Evolutionary conservation across 345 rosid genomes (phyloP).

Genomic region (Eucalyptus dawsonii): DNA sequence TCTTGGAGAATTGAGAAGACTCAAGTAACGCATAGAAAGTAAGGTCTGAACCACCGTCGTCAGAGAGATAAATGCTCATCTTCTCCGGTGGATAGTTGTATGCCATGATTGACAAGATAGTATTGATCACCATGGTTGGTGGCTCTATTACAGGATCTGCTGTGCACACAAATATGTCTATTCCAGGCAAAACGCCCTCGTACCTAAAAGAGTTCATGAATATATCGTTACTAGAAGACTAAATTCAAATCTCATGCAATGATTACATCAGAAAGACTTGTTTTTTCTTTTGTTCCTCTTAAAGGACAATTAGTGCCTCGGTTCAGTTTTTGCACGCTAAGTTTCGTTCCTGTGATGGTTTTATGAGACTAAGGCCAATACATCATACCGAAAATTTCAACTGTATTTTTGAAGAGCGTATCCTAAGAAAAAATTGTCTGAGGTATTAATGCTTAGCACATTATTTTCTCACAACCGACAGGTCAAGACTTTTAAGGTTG

Average conservation of each 20-base stretch:
- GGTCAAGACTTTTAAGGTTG: neutral
- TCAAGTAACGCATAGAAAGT: conserved; percentile 51
- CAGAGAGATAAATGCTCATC: conserved; percentile 53
- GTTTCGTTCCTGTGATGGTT: neutral
- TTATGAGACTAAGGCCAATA: neutral
- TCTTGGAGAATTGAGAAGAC: conserved; percentile 31
- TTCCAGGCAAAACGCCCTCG: conserved; percentile 23
- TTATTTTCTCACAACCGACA: neutral
- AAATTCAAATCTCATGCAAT: neutral
- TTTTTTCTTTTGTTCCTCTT: neutral
- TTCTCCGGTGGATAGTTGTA: conserved; percentile 51
- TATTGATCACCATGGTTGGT: conserved; percentile 57
- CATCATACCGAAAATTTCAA: neutral
- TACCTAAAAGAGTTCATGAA: neutral
- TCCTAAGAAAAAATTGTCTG: neutral
- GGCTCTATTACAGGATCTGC: conserved; percentile 65
- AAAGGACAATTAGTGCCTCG: neutral
- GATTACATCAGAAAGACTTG: neutral
- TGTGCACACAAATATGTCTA: conserved; percentile 69
- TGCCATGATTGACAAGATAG: conserved; percentile 45
- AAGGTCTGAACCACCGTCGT: conserved; percentile 46
- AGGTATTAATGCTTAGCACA: neutral
- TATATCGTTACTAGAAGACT: neutral
- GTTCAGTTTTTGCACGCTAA: neutral
- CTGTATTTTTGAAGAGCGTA: neutral